Evolutionary conservation across 371 early-diverging fungal species (phyloP), one percentile per base, ranked within the genome.

Genomic region (Amoeboaphelidium protococcarum): DNA sequence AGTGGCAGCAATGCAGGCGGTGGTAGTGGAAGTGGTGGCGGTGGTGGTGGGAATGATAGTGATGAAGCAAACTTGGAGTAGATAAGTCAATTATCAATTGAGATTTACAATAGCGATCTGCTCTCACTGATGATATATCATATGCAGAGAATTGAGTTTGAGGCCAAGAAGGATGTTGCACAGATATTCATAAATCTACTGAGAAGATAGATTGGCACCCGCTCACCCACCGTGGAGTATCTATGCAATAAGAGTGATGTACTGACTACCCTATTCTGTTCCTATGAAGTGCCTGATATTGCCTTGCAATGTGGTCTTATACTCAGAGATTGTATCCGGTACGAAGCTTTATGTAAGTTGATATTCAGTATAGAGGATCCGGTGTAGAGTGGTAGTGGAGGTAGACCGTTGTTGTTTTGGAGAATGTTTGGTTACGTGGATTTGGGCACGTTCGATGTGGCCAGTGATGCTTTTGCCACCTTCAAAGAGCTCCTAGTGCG

Each of bases 141-240:
- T 61, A 81, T 95, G 46, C 64, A 69, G 16, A 72, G 76, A 52
- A 76, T 92, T 41, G 90, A 91, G 56, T 95, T 95, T 63, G 96
- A 95, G 82, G 87, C 89, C 46, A 83, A 84, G 57, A 95, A 95
- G 65, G 95, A 95, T 58, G 89, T 89, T 16, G 79, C 87, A 52
- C 82, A 85, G 57, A 86, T 95, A 52, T 91, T 90, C 65, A 88
- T 86, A 60, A 87, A 85, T 54, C 68, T 95, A 48, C 67, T 95
- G 47, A 73, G 91, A 52, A 70, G 96, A 58, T 85, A 86, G 56
- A 80, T 91, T 54, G 91, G 91, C 23, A 69, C 88, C 4, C 73
- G 94, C 42, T 79, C 77, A 58, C 96, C 96, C 2, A 95, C 91
- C 0, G 83, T 88, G 26, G 96, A 95, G 53, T 86, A 90, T 57